Evolutionary conservation across 2,329 filamentous ascomycete genomes (phyloP), one percentile per base, ranked within the genome.

Genomic region (Aspergillus fumigatus): DNA sequence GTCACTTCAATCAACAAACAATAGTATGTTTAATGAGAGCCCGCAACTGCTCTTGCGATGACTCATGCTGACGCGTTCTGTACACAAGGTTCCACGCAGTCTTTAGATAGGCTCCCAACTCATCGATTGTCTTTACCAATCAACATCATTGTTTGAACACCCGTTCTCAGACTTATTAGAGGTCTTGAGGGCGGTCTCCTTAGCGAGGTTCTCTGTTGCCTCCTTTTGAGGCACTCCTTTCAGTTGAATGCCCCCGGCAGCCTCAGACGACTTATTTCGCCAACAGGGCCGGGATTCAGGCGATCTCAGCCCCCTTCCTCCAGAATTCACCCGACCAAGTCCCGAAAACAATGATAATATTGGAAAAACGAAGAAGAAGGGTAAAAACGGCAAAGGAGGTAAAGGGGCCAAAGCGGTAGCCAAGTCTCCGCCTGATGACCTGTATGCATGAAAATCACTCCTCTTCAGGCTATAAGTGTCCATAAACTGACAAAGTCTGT

Each of bases 241-340:
- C 62, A 68, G 66, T 75, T 76, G 71, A 68, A 77, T 77, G 75
- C 73, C 70, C 69, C 72, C 73, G 65, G 72, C 67, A 66, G 68
- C 70, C 55, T 72, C 72, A 64, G 73, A 74, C 69, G 68, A 72
- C 61, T 57, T 66, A 55, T 70, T 70, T 62, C 70, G 66, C 66
- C 73, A 71, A 60, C 68, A 71, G 41, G 72, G 64, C 66, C 73
- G 62, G 66, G 71, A 67, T 32, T 59, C 67, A 48, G 68, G 70
- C 61, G 67, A 70, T 59, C 68, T 70, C 43, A 66, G 53, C 50
- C 59, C 70, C 17, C 60, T 68, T 40, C 52, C 59, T 23, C 64
- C 69, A 49, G 68, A 69, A 61, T 62, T 66, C 53, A 65, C 64
- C 53, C 64, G 58, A 51, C 50, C 55, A 9, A 62, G 55, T 48